Base-by-base conservation (phyloP, 331 rosid species). In the Pyracantha coccinea region DNA sequence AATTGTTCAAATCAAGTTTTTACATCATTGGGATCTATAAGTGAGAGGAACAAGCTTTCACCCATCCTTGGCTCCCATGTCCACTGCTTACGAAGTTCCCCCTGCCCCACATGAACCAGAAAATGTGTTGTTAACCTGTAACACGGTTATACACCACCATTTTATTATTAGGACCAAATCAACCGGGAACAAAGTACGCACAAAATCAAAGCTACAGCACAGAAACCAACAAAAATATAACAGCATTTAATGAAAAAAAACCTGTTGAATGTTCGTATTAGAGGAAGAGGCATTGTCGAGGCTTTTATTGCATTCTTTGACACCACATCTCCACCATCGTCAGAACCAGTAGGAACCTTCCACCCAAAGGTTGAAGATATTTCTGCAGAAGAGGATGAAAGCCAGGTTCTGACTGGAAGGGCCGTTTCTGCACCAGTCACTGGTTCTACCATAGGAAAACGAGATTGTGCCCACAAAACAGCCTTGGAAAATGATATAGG, bases 51-150 rank as follows among this genome's bases (percentile, higher is more conserved):
- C 88, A 94, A 77, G 89, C 95, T 87, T 83, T 94, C 97, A 67
- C 96, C 89, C 97, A 94, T 91, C 69, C 78, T 81, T 69, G 99
- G 93, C 79, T 94, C 96, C 99, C 99, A 94, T 44, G 87, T 87
- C 99, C 99, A 94, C 79, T 78, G 93, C 83, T 88, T 88, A 78
- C 71, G 66, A 73, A 92, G 88, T 78, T 82, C 96, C 72, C 88
- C 91, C 75, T 85, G 94, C 58, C 86, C 86, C 83, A 86, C 87
- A 83, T 83, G 88, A 77, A 75, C 89, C 87, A 91, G 63, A 86
- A 87, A 91, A 79, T 94, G 89, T 80, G 89, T 80, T 69, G 97
- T 90, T 77, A 94, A 90, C 97, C 99, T 94, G 97, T 70, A 81
- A 77, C 14, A 72, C 66, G 79, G 97, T 69, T 80, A 77, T 14